phyloP scores from a whole-genome alignment of 495 filamentous ascomycete genomes.

The Immersiella caudata region DNA sequence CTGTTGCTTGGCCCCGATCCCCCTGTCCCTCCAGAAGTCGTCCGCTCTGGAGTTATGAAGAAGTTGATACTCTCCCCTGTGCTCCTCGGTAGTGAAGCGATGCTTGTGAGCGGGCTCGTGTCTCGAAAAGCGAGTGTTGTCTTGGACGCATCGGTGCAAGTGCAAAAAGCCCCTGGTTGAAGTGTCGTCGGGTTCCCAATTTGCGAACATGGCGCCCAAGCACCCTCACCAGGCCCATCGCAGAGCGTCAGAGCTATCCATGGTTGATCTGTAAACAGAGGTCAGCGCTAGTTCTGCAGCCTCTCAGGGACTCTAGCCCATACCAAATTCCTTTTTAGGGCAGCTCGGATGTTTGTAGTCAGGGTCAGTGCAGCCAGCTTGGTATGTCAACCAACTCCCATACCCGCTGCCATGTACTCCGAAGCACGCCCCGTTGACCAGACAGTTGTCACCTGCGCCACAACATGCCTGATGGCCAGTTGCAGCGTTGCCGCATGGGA shows the following conservation, averaged over 20 bases:
- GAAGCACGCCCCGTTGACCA: conserved; percentile 30
- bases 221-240: conserved; percentile 25
- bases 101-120: conserved; percentile 17
- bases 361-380: conserved; percentile 33
- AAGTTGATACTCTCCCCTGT: conserved; percentile 28
- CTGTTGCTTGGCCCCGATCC: not conserved
- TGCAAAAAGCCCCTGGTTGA: conserved; percentile 30
- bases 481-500: conserved; percentile 34
- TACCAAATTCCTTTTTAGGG: conserved; percentile 31
- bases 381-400: conserved; percentile 31
- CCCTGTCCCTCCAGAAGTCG: not conserved
- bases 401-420: conserved; percentile 30
- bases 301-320: not conserved
- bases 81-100: conserved; percentile 24
- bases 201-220: conserved; percentile 33
- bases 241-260: conserved; percentile 35
- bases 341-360: conserved; percentile 30
- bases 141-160: conserved; percentile 26
- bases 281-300: not conserved
- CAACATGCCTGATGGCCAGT: conserved; percentile 31
- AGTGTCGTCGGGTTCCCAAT: conserved; percentile 31
- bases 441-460: conserved; percentile 32
- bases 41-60: conserved; percentile 24
- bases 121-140: conserved; percentile 28
- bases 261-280: conserved; percentile 25